Conservation (phyloP, 495 filamentous ascomycete species). For the Aspergillus kassunensis region DNA sequence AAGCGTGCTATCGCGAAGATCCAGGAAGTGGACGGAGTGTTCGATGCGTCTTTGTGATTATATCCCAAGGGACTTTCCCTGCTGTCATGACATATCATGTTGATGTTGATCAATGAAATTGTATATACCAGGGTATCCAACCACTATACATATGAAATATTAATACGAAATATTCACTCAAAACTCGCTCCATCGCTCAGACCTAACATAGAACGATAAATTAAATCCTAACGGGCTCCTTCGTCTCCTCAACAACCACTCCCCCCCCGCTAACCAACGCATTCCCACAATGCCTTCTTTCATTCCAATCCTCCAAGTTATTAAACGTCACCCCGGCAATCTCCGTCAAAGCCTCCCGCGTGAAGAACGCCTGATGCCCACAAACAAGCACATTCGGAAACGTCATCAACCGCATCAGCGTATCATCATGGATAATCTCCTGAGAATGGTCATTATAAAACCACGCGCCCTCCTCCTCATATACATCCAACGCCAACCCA, state of each 20-base stretch:
- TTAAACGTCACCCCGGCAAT: conserved; percentile 58
- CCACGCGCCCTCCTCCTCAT: conserved; percentile 66
- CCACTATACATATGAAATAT: too few species aligned
- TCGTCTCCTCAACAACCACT: conserved; percentile 24
- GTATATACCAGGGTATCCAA: conserved; percentile 2
- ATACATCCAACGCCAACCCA: conserved; percentile 79
- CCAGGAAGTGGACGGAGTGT: conserved; percentile 56
- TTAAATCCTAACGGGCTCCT: conserved; percentile 35
- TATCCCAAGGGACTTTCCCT: neutral
- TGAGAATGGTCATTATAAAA: conserved; percentile 65
- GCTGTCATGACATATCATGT: neutral
- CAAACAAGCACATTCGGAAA: conserved; percentile 67
- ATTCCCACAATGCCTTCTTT: conserved; percentile 26
- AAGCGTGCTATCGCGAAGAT: conserved; percentile 57
- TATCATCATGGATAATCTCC: conserved; percentile 67
- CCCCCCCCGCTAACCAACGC: conserved; percentile 34
- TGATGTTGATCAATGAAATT: neutral
- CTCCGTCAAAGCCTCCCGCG: conserved; percentile 59
- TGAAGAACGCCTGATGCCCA: conserved; percentile 70
- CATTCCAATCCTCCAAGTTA: conserved; percentile 44
- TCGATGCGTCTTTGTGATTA: conserved; percentile 37
- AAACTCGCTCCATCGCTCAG: neutral
- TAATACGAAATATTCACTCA: neutral
- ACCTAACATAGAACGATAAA: neutral
- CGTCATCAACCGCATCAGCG: conserved; percentile 62